phyloP scores from a whole-genome alignment of 208 protist species.

The Wallacemonas sp. region DNA sequence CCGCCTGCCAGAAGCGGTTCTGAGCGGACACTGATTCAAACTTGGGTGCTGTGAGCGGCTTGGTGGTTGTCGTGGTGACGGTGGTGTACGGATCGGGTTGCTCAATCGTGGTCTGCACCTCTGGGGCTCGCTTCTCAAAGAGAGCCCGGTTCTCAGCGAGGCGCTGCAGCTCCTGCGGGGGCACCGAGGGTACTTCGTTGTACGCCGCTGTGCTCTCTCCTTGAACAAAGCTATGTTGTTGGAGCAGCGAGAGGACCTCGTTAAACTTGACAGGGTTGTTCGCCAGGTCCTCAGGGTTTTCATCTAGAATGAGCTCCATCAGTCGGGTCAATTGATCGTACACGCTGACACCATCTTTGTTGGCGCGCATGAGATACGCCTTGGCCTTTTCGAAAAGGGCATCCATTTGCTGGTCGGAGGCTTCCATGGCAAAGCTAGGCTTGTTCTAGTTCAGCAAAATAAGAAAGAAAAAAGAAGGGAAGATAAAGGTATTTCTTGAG shows the following conservation, averaged over 20 bases:
- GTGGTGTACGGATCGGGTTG: conserved; percentile 91
- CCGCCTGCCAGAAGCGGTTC: conserved; percentile 75
- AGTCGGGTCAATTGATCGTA: conserved; percentile 91
- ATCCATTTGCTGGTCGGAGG: conserved; percentile 37
- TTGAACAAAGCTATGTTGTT: conserved; percentile 81
- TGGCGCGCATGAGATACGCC: conserved; percentile 85
- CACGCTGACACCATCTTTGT: conserved; percentile 87
- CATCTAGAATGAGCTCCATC: conserved; percentile 82
- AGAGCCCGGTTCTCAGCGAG: conserved; percentile 75
- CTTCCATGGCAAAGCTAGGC: conserved; percentile 9
- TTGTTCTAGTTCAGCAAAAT: too few relatives aligned
- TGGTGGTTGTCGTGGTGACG: conserved; percentile 85
- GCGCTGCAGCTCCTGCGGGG: conserved; percentile 66
- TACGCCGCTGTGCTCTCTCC: conserved; percentile 70
- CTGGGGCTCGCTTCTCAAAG: conserved; percentile 71
- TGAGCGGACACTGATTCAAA: conserved; percentile 72
- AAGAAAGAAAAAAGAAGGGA: conserved; percentile 2
- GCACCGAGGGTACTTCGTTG: conserved; percentile 58
- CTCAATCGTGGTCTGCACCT: conserved; percentile 83
- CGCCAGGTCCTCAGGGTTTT: conserved; percentile 70
- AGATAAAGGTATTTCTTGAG: too few relatives aligned
- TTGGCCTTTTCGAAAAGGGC: conserved; percentile 83
- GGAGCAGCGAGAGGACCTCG: conserved; percentile 73
- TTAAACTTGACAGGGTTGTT: conserved; percentile 72
- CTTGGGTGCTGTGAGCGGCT: conserved; percentile 73